Evolutionary conservation across 805 yeast genomes (phyloP).

Genomic region (Spathaspora hagerdaliae): DNA sequence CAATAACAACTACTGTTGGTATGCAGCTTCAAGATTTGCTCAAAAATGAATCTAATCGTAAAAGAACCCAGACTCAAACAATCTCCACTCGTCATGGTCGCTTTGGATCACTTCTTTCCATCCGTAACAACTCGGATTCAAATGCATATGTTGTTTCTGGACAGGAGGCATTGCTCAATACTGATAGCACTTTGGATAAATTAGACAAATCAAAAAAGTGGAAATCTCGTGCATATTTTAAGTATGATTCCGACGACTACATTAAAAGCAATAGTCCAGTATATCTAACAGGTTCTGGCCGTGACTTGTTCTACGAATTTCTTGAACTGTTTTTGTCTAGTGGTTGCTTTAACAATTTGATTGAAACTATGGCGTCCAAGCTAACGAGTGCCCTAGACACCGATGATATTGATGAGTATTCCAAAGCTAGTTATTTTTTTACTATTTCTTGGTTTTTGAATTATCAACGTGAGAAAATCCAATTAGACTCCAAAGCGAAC

Average conservation of each 20-base stretch:
- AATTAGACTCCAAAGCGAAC: constrained; percentile 2
- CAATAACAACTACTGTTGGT: constrained; percentile 27
- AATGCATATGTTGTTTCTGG: constrained; percentile 63
- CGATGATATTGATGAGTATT: constrained; percentile 28
- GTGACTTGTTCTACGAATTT: constrained; percentile 41
- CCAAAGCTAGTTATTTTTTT: constrained; percentile 47
- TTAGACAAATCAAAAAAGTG: constrained; percentile 69
- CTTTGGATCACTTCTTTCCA: constrained; percentile 80
- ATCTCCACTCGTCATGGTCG: constrained; percentile 79
- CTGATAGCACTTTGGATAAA: constrained; percentile 52
- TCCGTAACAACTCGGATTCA: constrained; percentile 54
- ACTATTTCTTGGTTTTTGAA: constrained; percentile 73
- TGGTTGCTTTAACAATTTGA: constrained; percentile 68
- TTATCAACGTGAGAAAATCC: constrained; percentile 46
- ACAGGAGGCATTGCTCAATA: constrained; percentile 54
- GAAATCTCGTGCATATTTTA: constrained; percentile 41
- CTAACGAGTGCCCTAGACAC: constrained; percentile 25
- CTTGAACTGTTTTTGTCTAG: constrained; percentile 55
- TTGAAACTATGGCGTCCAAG: constrained; percentile 47
- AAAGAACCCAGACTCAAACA: constrained; percentile 43
- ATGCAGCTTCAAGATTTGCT: constrained; percentile 48
- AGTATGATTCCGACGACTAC: constrained; percentile 39
- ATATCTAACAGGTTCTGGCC: constrained; percentile 26
- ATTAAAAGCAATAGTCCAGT: constrained; percentile 16
- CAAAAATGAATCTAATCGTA: constrained; percentile 56